Conservation (phyloP, 164 flowering plant genomes). For the grape (Vitis vinifera) region ASM3070453v1 NC_081808.1:3135001-3135500, state of each 20-base stretch:
- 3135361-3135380: neutral
- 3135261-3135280: slow-evolving; percentile 20
- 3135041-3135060: slow-evolving; percentile 69
- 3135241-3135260: slow-evolving; percentile 98
- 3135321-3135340: neutral
- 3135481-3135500: neutral
- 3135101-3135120: slow-evolving; percentile 42
- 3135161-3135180: slow-evolving; percentile 58
- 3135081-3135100: slow-evolving; percentile 52
- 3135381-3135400: neutral
- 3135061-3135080: slow-evolving; percentile 41
- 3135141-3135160: slow-evolving; percentile 45
- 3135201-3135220: slow-evolving; percentile 96
- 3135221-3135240: slow-evolving; percentile 98
- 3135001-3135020: slow-evolving; percentile 46
- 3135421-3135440: too few species aligned
- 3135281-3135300: slow-evolving; percentile 9
- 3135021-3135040: slow-evolving; percentile 61
- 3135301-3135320: neutral
- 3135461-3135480: neutral
- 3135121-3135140: slow-evolving; percentile 40
- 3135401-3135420: too few species aligned
- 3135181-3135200: slow-evolving; percentile 77
- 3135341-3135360: neutral
- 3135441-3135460: too few species aligned